Evolutionary conservation across 805 yeast species (phyloP), one percentile per base, ranked within the genome.

Genomic region (Metschnikowia cerradonensis): DNA sequence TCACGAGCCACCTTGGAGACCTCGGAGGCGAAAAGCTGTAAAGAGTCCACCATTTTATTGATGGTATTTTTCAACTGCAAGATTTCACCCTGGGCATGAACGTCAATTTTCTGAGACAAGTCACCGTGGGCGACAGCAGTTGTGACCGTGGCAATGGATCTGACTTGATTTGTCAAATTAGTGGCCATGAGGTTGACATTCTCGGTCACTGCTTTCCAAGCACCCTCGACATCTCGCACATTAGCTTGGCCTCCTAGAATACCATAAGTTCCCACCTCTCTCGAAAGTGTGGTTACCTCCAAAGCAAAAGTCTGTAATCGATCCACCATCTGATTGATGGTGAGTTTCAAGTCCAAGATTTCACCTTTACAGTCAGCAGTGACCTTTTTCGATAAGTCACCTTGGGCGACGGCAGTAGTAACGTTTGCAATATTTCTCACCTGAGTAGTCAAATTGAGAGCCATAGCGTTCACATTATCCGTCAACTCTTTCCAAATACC

Each of bases 61-160:
- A 89, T 89, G 6, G 96, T 89, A 54, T 84, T 80, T 63, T 89
- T 89, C 67, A 89, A 78, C 55, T 90, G 94, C 59, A 89, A 76
- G 59, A 89, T 88, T 64, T 89, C 96, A 48, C 96, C 96, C 65
- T 88, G 92, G 8, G 96, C 96, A 60, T 84, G 92, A 23, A 89
- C 96, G 55, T 82, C 88, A 67, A 89, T 89, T 67, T 89, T 89
- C 62, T 86, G 91, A 3, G 88, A 81, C 57, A 89, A 75, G 64
- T 89, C 95, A 61, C 96, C 96, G 66, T 86, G 87, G 1, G 96
- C 96, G 41, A 89, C 96, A 3, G 95, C 96, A 3, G 96, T 86
- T 1, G 96, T 90, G 51, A 89, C 96, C 11, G 90, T 87, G 4
- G 95, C 96, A 59, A 89, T 89, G 15, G 90, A 83, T 68, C 96